A percentile compares a stretch with the other conserved stretches of the same genome.
These are phyloP conservation scores for Geranomyces variabilis DNA, from an alignment of 192 early-diverging fungal species.

Conservation along the genomic window DNA sequence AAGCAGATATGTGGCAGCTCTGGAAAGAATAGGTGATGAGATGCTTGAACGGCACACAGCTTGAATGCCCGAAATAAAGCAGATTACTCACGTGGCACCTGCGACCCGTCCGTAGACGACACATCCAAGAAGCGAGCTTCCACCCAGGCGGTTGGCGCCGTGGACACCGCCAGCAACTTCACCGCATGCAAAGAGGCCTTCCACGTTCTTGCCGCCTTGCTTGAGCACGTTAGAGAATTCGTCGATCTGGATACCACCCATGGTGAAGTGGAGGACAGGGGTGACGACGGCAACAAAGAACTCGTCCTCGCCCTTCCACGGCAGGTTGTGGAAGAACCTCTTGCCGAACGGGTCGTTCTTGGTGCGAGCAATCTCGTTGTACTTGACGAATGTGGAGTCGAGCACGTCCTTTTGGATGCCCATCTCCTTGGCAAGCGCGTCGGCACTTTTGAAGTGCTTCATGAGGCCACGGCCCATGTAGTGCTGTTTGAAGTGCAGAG, in stretches of 20 bases:
- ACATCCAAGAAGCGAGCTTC: constrained; percentile 91
- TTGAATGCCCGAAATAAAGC: background rate
- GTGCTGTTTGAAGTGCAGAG: too few relatives aligned
- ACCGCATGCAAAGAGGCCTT: constrained; percentile 87
- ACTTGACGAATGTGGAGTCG: constrained; percentile 49
- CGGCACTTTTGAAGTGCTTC: constrained; percentile 77
- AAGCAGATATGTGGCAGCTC: constrained; percentile 64
- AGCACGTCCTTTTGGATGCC: constrained; percentile 37
- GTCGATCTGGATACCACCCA: constrained; percentile 86
- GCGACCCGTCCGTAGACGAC: constrained; percentile 96
- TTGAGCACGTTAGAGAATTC: constrained; percentile 66
- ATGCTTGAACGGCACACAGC: background rate
- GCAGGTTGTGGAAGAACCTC: constrained; percentile 62
- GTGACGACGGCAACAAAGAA: constrained; percentile 62
- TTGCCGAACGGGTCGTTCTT: constrained; percentile 64
- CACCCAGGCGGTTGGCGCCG: constrained; percentile 94
- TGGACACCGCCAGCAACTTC: constrained; percentile 96
- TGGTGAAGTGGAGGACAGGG: constrained; percentile 65
- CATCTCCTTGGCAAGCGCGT: constrained; percentile 81
- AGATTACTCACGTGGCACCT: constrained; percentile 53
- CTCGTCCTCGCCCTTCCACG: constrained; percentile 49
- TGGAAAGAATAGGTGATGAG: background rate
- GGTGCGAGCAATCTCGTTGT: constrained; percentile 55
- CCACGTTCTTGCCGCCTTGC: constrained; percentile 55
- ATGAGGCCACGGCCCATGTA: constrained; percentile 88